These are phyloP conservation scores for Hypoxylon sp. DNA, from an alignment of 2,329 filamentous ascomycete species.

Conservation along the genomic window DNA sequence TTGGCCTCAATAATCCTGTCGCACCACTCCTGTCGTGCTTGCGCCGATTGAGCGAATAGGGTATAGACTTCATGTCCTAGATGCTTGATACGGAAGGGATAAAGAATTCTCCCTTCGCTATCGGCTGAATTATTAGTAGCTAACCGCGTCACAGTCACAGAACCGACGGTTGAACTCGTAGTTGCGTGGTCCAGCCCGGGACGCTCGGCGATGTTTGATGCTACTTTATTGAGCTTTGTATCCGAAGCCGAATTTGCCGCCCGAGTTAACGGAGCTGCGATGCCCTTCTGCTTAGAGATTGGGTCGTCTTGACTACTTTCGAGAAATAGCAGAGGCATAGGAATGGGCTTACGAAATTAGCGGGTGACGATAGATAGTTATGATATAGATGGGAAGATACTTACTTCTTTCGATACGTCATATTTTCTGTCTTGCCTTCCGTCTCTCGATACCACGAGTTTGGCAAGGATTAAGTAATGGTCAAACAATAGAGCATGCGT, in stretches of 20 bases:
- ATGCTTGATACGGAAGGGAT: constrained; percentile 96
- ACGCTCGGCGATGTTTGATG: constrained; percentile 66
- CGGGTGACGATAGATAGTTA: constrained; percentile 17
- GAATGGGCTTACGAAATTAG: constrained; percentile 76
- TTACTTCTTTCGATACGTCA: constrained; percentile 90
- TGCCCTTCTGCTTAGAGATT: constrained; percentile 85
- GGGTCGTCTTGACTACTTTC: constrained; percentile 95
- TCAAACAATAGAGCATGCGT: constrained; percentile 95
- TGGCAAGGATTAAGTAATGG: constrained; percentile 94
- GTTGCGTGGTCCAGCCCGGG: constrained; percentile 77
- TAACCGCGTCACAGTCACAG: constrained; percentile 62
- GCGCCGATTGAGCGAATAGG: constrained; percentile 83
- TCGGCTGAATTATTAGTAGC: constrained; percentile 70
- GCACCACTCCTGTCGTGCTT: constrained; percentile 89
- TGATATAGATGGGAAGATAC: constrained; percentile 47
- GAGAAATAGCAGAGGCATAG: constrained; percentile 93
- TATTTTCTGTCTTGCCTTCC: constrained; percentile 84
- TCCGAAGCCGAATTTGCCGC: constrained; percentile 74
- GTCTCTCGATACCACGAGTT: constrained; percentile 79
- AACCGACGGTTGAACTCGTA: constrained; percentile 76
- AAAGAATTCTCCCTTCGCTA: constrained; percentile 85
- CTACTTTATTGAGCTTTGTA: constrained; percentile 70
- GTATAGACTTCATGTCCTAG: constrained; percentile 94
- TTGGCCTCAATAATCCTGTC: constrained; percentile 95
- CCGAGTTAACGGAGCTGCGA: constrained; percentile 73